These are phyloP conservation scores for Thelonectria olida DNA, from an alignment of 2,329 filamentous ascomycete genomes.

Conservation along the genomic window DNA sequence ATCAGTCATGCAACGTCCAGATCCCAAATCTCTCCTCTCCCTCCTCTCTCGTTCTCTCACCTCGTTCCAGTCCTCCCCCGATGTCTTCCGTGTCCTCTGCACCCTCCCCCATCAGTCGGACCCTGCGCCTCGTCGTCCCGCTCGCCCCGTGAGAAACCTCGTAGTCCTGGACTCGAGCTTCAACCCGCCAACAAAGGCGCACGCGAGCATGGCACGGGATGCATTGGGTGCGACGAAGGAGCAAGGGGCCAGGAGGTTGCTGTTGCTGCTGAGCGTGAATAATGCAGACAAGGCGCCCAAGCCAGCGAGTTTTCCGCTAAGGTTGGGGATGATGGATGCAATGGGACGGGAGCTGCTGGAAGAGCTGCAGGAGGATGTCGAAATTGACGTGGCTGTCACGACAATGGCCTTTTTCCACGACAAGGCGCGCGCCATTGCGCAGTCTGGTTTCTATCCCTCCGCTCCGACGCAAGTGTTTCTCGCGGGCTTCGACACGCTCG, in stretches of 20 bases:
- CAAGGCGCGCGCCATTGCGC: conserved; percentile 70
- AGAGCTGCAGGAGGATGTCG: conserved; percentile 32
- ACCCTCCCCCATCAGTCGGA: conserved; percentile 44
- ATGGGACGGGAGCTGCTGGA: conserved; percentile 67
- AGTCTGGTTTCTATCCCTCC: conserved; percentile 52
- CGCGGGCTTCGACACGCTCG: conserved; percentile 79
- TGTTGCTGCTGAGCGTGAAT: conserved; percentile 69
- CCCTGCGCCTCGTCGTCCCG: conserved; percentile 32
- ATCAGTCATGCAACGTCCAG: conserved; percentile 30
- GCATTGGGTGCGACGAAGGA: conserved; percentile 46
- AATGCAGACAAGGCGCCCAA: conserved; percentile 74
- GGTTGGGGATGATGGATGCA: conserved; percentile 76
- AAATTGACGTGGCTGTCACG: conserved; percentile 75
- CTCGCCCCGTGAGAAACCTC: conserved; percentile 45
- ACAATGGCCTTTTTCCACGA: conserved; percentile 78
- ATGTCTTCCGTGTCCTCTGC: conserved; percentile 57
- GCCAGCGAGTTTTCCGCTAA: conserved; percentile 73
- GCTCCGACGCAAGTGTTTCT: conserved; percentile 70
- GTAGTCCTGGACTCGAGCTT: conserved; percentile 74
- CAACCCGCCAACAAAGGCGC: conserved; percentile 72
- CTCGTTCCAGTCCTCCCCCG: conserved; percentile 53
- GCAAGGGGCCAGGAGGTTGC: conserved; percentile 48
- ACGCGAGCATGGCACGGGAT: conserved; percentile 64
- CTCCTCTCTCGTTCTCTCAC: conserved; percentile 57
- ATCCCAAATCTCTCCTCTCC: conserved; percentile 44